Conservation (phyloP, 805 yeast genomes). For the Cyberlindnera mrakii region DNA sequence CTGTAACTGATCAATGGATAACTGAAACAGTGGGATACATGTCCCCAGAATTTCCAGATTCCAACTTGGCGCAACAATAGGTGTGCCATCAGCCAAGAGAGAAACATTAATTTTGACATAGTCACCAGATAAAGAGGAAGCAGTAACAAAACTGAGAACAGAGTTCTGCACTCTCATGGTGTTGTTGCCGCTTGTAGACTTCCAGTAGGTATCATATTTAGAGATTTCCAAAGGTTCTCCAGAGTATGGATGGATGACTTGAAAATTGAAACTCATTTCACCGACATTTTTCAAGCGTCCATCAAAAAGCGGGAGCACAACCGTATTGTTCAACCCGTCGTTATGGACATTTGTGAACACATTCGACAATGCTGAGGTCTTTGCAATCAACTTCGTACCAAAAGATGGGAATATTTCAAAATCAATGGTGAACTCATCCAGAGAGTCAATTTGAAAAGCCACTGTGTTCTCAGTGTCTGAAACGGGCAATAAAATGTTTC, state of each 20-base stretch:
- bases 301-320: constrained; percentile 73
- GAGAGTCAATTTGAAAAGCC: constrained; percentile 78
- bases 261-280: constrained; percentile 67
- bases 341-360: constrained; percentile 31
- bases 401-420: constrained; percentile 91
- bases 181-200: constrained; percentile 60
- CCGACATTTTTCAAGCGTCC: constrained; percentile 78
- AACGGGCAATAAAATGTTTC: constrained; percentile 77
- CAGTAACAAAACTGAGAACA: constrained; percentile 73
- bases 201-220: constrained; percentile 96
- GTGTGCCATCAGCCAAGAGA: constrained; percentile 75
- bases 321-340: constrained; percentile 32
- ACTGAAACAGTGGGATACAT: constrained; percentile 53
- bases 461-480: constrained; percentile 49
- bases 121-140: constrained; percentile 82
- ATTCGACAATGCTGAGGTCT: constrained; percentile 70
- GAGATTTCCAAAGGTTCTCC: constrained; percentile 83
- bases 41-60: constrained; percentile 45
- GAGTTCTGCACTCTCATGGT: constrained; percentile 18
- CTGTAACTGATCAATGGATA: constrained; percentile 33
- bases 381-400: constrained; percentile 89
- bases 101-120: constrained; percentile 68
- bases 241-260: constrained; percentile 81
- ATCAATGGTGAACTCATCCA: constrained; percentile 70
- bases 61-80: constrained; percentile 73